A percentile compares a stretch with the other conserved stretches of the same genome.
Conservation (phyloP, 1,139 yeast genomes). For the Trichomonascaceae sp. region DNA sequence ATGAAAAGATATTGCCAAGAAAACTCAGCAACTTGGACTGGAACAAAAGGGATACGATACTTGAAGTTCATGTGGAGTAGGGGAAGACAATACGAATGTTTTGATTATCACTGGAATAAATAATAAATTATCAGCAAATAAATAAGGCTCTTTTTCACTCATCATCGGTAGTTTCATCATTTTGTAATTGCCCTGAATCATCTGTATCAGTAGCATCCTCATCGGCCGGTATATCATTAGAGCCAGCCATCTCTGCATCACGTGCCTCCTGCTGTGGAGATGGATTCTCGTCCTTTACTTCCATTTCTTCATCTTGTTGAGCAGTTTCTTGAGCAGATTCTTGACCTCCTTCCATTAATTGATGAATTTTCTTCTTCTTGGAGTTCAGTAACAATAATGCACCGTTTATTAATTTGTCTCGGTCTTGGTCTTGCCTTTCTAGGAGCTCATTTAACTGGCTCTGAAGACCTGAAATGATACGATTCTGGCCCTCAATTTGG, state of each 20-base stretch:
- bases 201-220: neutral
- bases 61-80: neutral
- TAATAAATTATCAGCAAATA: neutral
- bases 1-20: neutral
- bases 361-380: slow-evolving; percentile 15
- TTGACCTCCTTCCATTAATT: slow-evolving; percentile 6
- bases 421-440: slow-evolving; percentile 12
- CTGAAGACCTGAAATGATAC: slow-evolving; percentile 6
- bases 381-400: slow-evolving; percentile 14
- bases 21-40: neutral
- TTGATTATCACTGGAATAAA: neutral
- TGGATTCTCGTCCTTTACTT: neutral
- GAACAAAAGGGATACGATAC: neutral
- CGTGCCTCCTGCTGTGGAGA: neutral
- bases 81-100: no score
- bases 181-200: neutral
- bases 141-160: neutral
- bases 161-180: neutral
- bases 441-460: slow-evolving; percentile 14
- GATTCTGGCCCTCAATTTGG: neutral
- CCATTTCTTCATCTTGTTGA: neutral
- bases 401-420: slow-evolving; percentile 14
- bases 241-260: neutral
- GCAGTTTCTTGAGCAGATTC: neutral
- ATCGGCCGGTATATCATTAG: neutral